Evolutionary conservation across 176 grass and related monocot genomes (phyloP), one percentile per base, ranked within the genome.

Genomic region (Saccharum spontaneum): DNA sequence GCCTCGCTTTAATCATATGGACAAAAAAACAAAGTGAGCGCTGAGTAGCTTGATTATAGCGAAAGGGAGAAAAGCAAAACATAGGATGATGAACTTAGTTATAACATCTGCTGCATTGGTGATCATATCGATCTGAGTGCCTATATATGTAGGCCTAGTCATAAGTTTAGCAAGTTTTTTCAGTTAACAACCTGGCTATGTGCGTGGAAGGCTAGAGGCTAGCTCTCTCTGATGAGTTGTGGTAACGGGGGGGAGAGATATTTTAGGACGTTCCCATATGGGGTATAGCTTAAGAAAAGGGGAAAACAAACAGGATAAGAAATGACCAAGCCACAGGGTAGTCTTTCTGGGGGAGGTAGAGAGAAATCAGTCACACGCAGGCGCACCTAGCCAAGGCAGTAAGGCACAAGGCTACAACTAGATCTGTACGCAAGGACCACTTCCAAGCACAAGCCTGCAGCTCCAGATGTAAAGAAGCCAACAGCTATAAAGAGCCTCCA

Each of bases 391-490:
- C 75, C 31, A 80, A 84, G 84, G 61, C 75, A 84, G 76, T 11
- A 75, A 90, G 89, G 61, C 75, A 83, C 80, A 87, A 75, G 85
- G 75, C 69, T 84, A 80, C 80, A 79, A 70, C 80, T 76, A 90
- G 81, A 87, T 90, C 85, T 92, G 79, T 67, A 76, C 20, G 66
- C 57, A 90, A 90, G 94, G 93, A 91, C 95, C 93, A 94, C 91
- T 92, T 93, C 63, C 90, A 90, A 85, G 60, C 89, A 90, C 83
- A 86, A 89, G 85, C 83, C 93, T 95, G 93, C 92, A 93, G 41
- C 91, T 91, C 82, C 95, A 93, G 89, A 92, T 93, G 85, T 95
- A 95, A 98, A 93, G 92, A 98, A 92, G 78, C 92, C 94, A 98
- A 93, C 95, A 98, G 89, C 90, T 93, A 91, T 95, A 95, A 93